Conservation (phyloP, 1,284 basidiomycete genomes). For the Polyporus tsugae region DNA sequence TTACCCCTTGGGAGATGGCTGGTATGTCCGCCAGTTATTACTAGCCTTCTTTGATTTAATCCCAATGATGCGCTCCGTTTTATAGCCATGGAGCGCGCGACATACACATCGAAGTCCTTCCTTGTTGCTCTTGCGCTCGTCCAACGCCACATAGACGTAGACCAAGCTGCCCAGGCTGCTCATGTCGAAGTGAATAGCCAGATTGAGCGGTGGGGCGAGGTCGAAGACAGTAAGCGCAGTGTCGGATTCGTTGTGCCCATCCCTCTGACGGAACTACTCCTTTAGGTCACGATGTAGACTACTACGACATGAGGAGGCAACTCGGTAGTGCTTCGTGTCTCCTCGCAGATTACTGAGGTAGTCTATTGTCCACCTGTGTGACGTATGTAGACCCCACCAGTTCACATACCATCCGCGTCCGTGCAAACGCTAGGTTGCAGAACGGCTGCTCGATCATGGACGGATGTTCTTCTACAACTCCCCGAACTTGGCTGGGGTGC, state of each 20-base stretch:
- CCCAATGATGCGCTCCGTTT: background rate
- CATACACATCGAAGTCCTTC: slow-evolving; percentile 93
- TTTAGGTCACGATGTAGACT: slow-evolving; percentile 95
- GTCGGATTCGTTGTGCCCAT: slow-evolving; percentile 17
- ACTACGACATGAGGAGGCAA: slow-evolving; percentile 90
- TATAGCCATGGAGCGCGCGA: slow-evolving; percentile 90
- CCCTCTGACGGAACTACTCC: background rate
- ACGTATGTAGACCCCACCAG: background rate
- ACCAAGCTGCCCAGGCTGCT: slow-evolving; percentile 86
- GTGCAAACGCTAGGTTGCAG: background rate
- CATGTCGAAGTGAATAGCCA: slow-evolving; percentile 96
- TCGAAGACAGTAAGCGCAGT: slow-evolving; percentile 90
- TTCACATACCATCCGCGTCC: background rate
- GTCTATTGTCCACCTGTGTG: background rate
- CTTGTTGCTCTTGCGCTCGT: slow-evolving; percentile 89
- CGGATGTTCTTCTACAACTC: too few relatives aligned
- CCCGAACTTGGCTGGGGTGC: too few relatives aligned
- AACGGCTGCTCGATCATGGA: background rate
- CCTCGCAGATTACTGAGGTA: slow-evolving; percentile 42
- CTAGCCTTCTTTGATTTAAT: background rate
- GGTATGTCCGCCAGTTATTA: slow-evolving; percentile 56
- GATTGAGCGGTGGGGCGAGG: slow-evolving; percentile 97
- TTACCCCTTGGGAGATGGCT: slow-evolving; percentile 89
- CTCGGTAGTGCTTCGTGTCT: slow-evolving; percentile 82
- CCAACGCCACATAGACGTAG: slow-evolving; percentile 76